Conservation (phyloP, 164 flowering plant genomes). For the Vitis amurensis region DNA sequence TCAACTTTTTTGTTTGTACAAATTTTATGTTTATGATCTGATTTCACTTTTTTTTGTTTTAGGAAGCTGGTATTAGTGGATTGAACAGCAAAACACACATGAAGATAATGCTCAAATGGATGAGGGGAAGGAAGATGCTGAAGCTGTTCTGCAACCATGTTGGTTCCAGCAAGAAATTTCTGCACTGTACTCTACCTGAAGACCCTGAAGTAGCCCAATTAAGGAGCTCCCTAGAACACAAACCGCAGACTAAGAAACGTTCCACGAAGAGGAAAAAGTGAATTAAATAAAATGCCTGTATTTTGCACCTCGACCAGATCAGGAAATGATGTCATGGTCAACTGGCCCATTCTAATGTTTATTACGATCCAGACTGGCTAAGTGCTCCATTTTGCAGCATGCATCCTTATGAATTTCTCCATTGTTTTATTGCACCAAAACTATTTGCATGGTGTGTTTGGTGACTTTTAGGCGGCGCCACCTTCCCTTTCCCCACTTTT, state of each 20-base stretch:
- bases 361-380: not conserved
- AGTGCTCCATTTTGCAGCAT: not conserved
- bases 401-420: not conserved
- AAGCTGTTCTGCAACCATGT: slow-evolving; percentile 62
- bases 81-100: slow-evolving; percentile 81
- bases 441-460: not conserved
- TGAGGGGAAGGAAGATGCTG: slow-evolving; percentile 81
- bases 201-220: slow-evolving; percentile 35
- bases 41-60: not conserved
- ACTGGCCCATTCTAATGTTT: not conserved
- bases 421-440: not conserved
- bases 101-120: slow-evolving; percentile 87
- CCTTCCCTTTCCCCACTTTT: not conserved
- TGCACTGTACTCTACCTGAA: slow-evolving; percentile 60
- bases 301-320: not conserved
- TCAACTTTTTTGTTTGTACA: not conserved
- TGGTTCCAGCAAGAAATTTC: slow-evolving; percentile 74
- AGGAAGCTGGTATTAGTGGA: slow-evolving; percentile 69
- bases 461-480: not conserved
- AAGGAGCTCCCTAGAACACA: slow-evolving; percentile 10
- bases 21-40: not conserved
- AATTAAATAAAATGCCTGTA: slow-evolving; percentile 1
- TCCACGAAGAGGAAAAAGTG: slow-evolving; percentile 13
- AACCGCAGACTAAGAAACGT: slow-evolving; percentile 27
- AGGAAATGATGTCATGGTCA: not conserved